Evolutionary conservation across 768 basidiomycete genomes (phyloP).

Genomic region (Naganishia antarctica): DNA sequence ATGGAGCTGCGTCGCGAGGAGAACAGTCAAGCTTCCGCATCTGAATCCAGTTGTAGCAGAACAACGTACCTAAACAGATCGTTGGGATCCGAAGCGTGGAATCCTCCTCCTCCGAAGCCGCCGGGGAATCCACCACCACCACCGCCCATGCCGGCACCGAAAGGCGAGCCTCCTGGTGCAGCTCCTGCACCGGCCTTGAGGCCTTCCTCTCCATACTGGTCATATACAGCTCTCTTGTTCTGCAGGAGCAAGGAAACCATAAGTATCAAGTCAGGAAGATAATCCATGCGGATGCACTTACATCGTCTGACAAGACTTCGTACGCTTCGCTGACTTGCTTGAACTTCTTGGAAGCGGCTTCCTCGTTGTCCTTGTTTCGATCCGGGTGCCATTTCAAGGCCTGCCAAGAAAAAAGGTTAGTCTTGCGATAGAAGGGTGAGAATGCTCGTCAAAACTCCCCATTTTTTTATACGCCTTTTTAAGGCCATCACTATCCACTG

Average conservation of each 20-base stretch:
- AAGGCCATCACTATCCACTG: constrained; percentile 23
- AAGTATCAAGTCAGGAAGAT: constrained; percentile 61
- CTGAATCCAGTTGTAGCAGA: constrained; percentile 41
- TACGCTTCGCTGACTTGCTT: constrained; percentile 55
- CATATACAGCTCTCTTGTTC: constrained; percentile 57
- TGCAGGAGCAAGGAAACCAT: constrained; percentile 3
- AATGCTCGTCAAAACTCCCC: not conserved
- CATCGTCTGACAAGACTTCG: constrained; percentile 80
- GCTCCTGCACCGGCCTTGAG: constrained; percentile 44
- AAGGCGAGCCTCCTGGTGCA: constrained; percentile 14
- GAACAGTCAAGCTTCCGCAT: not conserved
- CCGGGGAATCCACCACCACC: constrained; percentile 38
- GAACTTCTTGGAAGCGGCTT: constrained; percentile 66
- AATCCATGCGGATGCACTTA: constrained; percentile 1
- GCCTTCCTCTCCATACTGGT: constrained; percentile 87
- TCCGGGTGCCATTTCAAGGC: constrained; percentile 34
- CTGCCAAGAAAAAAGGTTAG: not conserved
- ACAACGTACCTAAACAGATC: constrained; percentile 92
- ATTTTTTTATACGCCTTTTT: constrained; percentile 30
- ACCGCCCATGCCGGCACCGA: constrained; percentile 46
- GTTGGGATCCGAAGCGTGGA: constrained; percentile 77
- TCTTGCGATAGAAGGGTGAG: not conserved
- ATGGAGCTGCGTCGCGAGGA: constrained; percentile 20
- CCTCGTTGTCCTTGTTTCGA: constrained; percentile 31
- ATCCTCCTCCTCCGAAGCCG: constrained; percentile 57